A percentile compares a stretch with the other conserved stretches of the same genome.
Evolutionary conservation across 225 moss, liverwort and hornwort genomes (phyloP).

Genomic region (Bryoerythrophyllum caledonicum): DNA sequence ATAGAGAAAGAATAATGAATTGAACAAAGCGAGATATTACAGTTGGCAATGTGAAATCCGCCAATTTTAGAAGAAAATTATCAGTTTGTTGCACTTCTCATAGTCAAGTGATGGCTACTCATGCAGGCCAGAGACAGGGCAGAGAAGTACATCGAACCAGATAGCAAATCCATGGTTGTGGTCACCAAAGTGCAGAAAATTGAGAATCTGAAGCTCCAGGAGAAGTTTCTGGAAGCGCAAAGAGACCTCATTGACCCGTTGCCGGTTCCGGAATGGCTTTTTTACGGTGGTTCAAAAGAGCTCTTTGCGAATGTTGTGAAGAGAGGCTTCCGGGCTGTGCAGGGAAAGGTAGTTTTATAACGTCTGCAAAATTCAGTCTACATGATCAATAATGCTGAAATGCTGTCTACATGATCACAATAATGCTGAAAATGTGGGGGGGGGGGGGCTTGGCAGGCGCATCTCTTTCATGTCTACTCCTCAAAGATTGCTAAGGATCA

Average conservation of each 20-base stretch:
- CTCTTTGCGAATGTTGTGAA: conserved; percentile 16
- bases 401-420: background rate
- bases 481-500: conserved; percentile 16
- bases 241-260: conserved; percentile 33
- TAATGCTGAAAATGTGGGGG: background rate
- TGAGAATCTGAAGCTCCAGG: conserved; percentile 25
- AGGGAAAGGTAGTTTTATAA: conserved; percentile 2
- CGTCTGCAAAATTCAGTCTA: background rate
- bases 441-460: conserved; percentile 29
- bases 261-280: conserved; percentile 43
- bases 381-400: background rate
- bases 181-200: conserved; percentile 31
- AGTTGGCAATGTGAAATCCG: too few species aligned
- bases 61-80: background rate
- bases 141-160: conserved; percentile 28
- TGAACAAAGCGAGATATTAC: too few species aligned
- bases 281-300: conserved; percentile 32
- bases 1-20: too few species aligned
- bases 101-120: background rate
- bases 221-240: conserved; percentile 8
- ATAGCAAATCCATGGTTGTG: conserved; percentile 15
- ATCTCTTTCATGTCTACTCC: conserved; percentile 35
- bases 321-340: conserved; percentile 28
- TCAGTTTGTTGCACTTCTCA: background rate
- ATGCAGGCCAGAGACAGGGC: conserved; percentile 43